Conservation (phyloP, 2,329 filamentous ascomycete genomes). For the Neofusicoccum kwambonambiense region DNA sequence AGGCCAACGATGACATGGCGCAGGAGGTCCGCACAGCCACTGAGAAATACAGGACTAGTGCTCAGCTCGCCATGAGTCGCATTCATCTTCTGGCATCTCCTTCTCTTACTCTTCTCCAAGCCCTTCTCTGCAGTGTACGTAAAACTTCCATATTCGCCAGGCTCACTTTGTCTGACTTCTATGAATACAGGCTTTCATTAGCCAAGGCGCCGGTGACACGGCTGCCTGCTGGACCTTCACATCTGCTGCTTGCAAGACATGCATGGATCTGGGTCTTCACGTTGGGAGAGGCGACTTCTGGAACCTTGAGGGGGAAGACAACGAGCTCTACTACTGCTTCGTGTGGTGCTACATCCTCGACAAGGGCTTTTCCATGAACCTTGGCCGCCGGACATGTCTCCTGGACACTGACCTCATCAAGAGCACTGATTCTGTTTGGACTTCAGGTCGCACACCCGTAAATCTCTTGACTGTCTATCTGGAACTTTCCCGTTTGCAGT, state of each 20-base stretch:
- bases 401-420: constrained; percentile 25
- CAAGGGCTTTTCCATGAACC: constrained; percentile 30
- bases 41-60: constrained; percentile 29
- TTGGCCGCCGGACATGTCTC: constrained; percentile 29
- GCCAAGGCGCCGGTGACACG: constrained; percentile 34
- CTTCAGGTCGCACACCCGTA: constrained; percentile 24
- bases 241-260: constrained; percentile 31
- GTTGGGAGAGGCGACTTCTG: constrained; percentile 15
- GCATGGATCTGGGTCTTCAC: constrained; percentile 32
- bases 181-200: constrained; percentile 27
- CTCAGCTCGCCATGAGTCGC: constrained; percentile 30
- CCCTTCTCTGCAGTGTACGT: constrained; percentile 31
- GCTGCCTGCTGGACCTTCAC: constrained; percentile 32
- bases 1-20: constrained; percentile 27
- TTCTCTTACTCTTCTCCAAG: constrained; percentile 31
- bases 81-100: constrained; percentile 30
- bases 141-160: background rate
- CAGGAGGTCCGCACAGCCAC: constrained; percentile 27
- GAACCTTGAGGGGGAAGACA: background rate
- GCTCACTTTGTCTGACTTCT: background rate
- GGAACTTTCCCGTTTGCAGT: constrained; percentile 31
- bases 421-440: constrained; percentile 24
- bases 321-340: constrained; percentile 28
- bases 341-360: constrained; percentile 34
- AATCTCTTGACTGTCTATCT: constrained; percentile 26